Percentiles rank a stretch among this genome's conserved stretches.
Conservation (phyloP, 2,329 filamentous ascomycete species). For the Lasiodiplodia theobromae region DNA sequence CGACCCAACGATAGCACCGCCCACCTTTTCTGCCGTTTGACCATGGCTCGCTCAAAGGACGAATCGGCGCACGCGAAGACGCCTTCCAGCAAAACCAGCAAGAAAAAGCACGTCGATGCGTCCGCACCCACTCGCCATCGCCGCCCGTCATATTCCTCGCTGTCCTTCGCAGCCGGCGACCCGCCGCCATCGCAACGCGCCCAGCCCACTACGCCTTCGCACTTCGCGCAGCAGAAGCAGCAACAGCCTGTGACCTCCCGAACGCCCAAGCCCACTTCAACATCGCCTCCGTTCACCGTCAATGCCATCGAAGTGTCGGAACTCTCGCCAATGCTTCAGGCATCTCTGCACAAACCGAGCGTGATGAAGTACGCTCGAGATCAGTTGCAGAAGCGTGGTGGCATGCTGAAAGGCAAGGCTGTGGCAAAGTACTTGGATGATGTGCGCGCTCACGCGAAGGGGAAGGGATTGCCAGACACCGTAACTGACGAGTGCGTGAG, state of each 20-base stretch:
- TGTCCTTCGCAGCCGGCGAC: constrained; percentile 2
- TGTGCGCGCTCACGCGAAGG: constrained; percentile 3
- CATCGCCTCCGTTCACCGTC: not conserved
- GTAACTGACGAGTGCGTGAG: constrained; percentile 1
- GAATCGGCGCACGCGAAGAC: not conserved
- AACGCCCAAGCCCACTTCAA: not conserved
- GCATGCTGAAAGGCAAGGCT: not conserved
- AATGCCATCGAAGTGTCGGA: too few relatives aligned
- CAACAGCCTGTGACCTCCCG: not conserved
- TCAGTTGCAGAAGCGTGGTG: not conserved
- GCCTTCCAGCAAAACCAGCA: not conserved
- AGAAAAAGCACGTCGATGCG: not conserved
- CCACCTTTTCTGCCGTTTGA: not conserved
- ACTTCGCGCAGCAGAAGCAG: not conserved
- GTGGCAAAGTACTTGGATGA: not conserved
- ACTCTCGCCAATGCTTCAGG: not conserved
- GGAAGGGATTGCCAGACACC: not conserved
- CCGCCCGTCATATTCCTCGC: constrained; percentile 1
- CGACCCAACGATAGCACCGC: not conserved
- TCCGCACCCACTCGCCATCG: not conserved
- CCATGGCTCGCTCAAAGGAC: not conserved
- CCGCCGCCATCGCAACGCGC: not conserved
- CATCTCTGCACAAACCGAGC: not conserved
- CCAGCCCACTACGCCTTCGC: not conserved
- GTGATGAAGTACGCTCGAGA: not conserved